Percentiles rank a stretch among this genome's conserved stretches.
Conservation (phyloP, 2,329 filamentous ascomycete species). For the Bertia moriformis region DNA sequence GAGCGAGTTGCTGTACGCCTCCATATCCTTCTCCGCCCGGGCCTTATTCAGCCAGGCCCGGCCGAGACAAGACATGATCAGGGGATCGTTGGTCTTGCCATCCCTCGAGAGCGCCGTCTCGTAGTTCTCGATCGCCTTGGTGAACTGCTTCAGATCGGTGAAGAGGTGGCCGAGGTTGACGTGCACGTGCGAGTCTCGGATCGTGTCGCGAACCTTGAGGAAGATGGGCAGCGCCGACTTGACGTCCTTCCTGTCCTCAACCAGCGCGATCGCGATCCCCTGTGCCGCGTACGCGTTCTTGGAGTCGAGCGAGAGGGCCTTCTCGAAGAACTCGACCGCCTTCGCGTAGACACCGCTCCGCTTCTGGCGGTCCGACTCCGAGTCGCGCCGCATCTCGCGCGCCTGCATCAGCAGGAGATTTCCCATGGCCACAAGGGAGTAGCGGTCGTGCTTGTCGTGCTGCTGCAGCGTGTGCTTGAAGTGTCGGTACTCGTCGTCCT, state of each 20-base stretch:
- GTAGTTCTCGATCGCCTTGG: conserved; percentile 35
- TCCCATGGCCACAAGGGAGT: conserved; percentile 90
- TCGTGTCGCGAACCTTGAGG: conserved; percentile 45
- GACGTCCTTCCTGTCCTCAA: conserved; percentile 52
- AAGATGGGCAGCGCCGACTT: conserved; percentile 47
- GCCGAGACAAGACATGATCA: conserved; percentile 72
- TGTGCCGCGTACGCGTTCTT: conserved; percentile 57
- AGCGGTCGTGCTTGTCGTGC: conserved; percentile 95
- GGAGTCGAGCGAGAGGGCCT: conserved; percentile 50
- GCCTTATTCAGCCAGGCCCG: conserved; percentile 77
- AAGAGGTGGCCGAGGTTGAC: conserved; percentile 55
- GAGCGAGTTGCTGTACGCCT: conserved; percentile 40
- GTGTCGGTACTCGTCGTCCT: conserved; percentile 83
- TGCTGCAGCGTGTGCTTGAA: conserved; percentile 93
- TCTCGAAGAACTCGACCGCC: conserved; percentile 59
- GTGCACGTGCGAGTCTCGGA: conserved; percentile 44
- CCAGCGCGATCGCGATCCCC: conserved; percentile 51
- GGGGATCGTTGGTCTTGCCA: conserved; percentile 56
- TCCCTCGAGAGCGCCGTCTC: conserved; percentile 57
- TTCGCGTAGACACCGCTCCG: conserved; percentile 49
- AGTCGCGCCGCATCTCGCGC: conserved; percentile 46
- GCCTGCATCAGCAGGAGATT: conserved; percentile 39
- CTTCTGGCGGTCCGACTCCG: conserved; percentile 52
- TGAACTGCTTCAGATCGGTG: conserved; percentile 49
- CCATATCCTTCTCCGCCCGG: conserved; percentile 42